Conservation (phyloP, 805 yeast species). For the Candida multigemmis region DNA sequence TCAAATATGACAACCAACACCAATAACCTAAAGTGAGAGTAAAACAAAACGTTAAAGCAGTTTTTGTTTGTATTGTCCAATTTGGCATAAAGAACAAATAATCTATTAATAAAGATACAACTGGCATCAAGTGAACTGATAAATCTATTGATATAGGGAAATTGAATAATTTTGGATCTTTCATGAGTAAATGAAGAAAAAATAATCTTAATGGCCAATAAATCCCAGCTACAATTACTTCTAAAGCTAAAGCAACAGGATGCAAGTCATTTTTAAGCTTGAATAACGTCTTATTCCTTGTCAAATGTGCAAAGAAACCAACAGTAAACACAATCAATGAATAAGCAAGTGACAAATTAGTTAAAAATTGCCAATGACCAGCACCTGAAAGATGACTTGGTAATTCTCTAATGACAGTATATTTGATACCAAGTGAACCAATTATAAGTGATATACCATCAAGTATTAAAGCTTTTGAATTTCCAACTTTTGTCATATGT, state of each 20-base stretch:
- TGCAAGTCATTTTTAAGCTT: conserved; percentile 32
- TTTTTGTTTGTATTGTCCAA: conserved; percentile 23
- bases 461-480: conserved; percentile 14
- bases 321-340: conserved; percentile 35
- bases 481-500: conserved; percentile 14
- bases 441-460: conserved; percentile 14
- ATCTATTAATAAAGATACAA: conserved; percentile 41
- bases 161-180: conserved; percentile 17
- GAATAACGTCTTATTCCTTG: conserved; percentile 13
- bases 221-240: conserved; percentile 50
- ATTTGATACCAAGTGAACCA: conserved; percentile 19
- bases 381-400: conserved; percentile 45
- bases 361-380: conserved; percentile 66
- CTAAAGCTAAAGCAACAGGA: conserved; percentile 50
- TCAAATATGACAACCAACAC: conserved; percentile 37
- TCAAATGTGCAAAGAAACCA: conserved; percentile 28
- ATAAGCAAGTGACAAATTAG: conserved; percentile 49
- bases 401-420: conserved; percentile 15
- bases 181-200: conserved; percentile 38
- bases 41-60: conserved; percentile 32
- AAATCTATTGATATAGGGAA: conserved; percentile 47
- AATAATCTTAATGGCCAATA: conserved; percentile 65
- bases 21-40: conserved; percentile 42
- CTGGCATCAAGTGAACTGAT: conserved; percentile 53
- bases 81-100: conserved; percentile 44